These are phyloP conservation scores for Phaeotremella fagi DNA, from an alignment of 768 basidiomycete species.

Conservation along the genomic window DNA sequence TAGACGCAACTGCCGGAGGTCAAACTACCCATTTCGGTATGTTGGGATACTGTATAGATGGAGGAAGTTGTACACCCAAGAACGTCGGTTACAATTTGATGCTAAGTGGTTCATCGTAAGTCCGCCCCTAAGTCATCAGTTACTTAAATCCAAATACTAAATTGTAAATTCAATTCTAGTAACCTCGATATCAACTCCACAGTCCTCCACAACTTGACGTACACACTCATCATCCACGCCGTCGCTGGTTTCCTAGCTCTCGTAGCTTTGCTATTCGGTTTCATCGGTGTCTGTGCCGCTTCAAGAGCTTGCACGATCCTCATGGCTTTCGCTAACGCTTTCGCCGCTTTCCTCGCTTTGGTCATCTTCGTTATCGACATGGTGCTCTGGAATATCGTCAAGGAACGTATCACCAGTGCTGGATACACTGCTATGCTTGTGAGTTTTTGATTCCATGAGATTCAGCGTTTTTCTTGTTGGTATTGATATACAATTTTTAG, in stretches of 20 bases:
- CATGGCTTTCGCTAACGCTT: conserved; percentile 65
- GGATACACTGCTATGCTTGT: conserved; percentile 40
- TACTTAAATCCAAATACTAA: too few relatives aligned
- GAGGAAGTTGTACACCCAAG: conserved; percentile 34
- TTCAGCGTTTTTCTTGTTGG: background rate
- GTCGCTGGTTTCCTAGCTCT: conserved; percentile 54
- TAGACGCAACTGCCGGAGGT: conserved; percentile 54
- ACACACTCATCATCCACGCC: conserved; percentile 70
- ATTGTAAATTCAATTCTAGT: too few relatives aligned
- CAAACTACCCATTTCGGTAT: conserved; percentile 61
- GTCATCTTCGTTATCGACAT: conserved; percentile 73
- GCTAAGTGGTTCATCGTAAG: conserved; percentile 22
- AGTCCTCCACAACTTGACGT: conserved; percentile 66
- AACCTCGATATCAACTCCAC: conserved; percentile 54
- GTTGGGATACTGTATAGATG: conserved; percentile 58
- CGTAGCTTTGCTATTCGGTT: conserved; percentile 33
- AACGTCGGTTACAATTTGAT: conserved; percentile 61
- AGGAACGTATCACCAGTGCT: conserved; percentile 55
- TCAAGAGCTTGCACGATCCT: conserved; percentile 68
- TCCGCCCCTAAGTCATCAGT: conserved; percentile 25
- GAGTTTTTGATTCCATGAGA: conserved; percentile 9
- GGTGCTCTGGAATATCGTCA: conserved; percentile 69
- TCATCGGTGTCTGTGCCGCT: conserved; percentile 60
- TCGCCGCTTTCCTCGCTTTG: conserved; percentile 65
- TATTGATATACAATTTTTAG: conserved; percentile 49